Conservation (phyloP, 1,284 basidiomycete species). For the Anthracocystis panici-leucophaei region DNA sequence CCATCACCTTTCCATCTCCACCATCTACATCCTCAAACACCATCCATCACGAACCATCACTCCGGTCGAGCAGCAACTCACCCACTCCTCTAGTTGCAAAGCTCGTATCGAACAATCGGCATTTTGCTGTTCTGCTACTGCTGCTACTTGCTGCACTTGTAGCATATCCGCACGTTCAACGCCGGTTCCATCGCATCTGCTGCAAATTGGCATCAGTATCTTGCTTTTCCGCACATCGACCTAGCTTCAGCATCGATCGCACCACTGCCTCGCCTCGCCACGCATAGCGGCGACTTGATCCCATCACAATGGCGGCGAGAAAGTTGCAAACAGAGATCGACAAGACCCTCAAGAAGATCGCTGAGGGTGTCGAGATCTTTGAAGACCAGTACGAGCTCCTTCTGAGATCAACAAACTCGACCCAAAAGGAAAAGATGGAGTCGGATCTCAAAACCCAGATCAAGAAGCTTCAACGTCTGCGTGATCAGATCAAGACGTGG, state of each 20-base stretch:
- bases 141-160: neutral
- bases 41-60: neutral
- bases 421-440: constrained; percentile 70
- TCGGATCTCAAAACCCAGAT: constrained; percentile 70
- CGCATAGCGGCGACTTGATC: constrained; percentile 24
- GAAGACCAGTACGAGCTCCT: constrained; percentile 69
- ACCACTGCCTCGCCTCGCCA: constrained; percentile 7
- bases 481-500: constrained; percentile 99
- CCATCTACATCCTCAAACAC: constrained; percentile 1
- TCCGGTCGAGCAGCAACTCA: neutral
- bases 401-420: constrained; percentile 65
- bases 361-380: constrained; percentile 69
- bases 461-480: constrained; percentile 96
- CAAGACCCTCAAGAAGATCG: constrained; percentile 68
- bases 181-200: neutral
- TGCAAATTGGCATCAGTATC: neutral
- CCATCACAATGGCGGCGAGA: constrained; percentile 64
- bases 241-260: neutral
- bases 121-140: neutral
- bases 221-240: neutral
- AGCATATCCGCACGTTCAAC: neutral
- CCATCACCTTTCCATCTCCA: constrained; percentile 4
- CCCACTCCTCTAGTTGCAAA: neutral
- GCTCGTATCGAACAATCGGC: neutral
- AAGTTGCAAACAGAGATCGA: constrained; percentile 69